Percentiles rank a stretch among this genome's conserved stretches.
Evolutionary conservation across 805 yeast genomes (phyloP).

Genomic region (Lipomyces starkeyi): DNA sequence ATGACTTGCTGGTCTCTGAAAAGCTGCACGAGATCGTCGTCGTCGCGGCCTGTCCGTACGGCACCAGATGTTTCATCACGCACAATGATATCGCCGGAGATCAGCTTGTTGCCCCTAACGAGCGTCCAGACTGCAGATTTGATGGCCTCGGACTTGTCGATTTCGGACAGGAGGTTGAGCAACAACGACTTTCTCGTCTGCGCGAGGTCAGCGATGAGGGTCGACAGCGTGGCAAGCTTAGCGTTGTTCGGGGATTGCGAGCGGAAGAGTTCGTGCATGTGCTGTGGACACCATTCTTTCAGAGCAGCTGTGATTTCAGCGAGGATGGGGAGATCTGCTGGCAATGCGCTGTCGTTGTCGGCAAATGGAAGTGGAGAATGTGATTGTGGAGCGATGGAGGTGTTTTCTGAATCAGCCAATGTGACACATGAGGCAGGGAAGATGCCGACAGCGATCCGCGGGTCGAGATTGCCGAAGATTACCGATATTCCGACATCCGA

Average conservation of each 20-base stretch:
- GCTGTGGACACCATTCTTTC: conserved; percentile 45
- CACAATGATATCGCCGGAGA: conserved; percentile 45
- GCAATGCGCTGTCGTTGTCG: conserved; percentile 2
- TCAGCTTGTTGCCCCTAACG: conserved; percentile 43
- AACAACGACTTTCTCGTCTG: conserved; percentile 42
- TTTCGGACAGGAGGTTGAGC: conserved; percentile 36
- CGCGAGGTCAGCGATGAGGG: conserved; percentile 42
- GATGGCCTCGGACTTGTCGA: conserved; percentile 42
- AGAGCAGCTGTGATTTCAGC: conserved; percentile 45
- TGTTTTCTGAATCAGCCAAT: background rate
- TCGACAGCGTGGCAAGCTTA: conserved; percentile 39
- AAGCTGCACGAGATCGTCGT: conserved; percentile 58
- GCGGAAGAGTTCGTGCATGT: conserved; percentile 40
- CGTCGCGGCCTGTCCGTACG: conserved; percentile 37
- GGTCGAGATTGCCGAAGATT: conserved; percentile 37
- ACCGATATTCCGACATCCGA: conserved; percentile 38
- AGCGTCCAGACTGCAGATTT: conserved; percentile 45
- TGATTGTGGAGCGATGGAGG: conserved; percentile 41
- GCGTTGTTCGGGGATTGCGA: conserved; percentile 40
- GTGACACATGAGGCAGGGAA: conserved; percentile 41
- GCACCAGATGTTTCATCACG: conserved; percentile 43
- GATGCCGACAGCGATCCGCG: conserved; percentile 41
- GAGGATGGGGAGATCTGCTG: conserved; percentile 23
- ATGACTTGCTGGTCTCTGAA: conserved; percentile 71
- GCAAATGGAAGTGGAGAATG: conserved; percentile 31